Conservation (phyloP, 2,329 filamentous ascomycete species). For the Calonectria hawksworthii region DNA sequence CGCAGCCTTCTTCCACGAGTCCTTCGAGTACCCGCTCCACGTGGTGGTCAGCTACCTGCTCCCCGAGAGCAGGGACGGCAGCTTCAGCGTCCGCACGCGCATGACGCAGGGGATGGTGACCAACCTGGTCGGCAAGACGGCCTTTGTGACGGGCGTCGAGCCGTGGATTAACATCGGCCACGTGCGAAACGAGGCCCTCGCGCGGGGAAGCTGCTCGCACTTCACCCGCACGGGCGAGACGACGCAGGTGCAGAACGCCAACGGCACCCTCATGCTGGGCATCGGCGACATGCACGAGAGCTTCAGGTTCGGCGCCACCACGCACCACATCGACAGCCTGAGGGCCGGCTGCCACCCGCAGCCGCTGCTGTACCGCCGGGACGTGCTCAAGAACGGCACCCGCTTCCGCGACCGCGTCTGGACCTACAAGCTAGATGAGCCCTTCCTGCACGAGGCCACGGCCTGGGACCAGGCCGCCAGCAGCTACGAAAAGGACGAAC, state of each 20-base stretch:
- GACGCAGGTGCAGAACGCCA: neutral
- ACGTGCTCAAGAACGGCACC: neutral
- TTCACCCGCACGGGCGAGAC: neutral
- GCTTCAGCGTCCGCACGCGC: neutral
- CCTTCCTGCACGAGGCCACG: neutral
- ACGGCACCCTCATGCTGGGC: neutral
- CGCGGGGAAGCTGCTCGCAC: neutral
- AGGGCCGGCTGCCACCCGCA: neutral
- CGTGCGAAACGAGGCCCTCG: neutral
- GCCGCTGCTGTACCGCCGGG: conserved; percentile 5
- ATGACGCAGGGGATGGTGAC: neutral
- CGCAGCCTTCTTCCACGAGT: neutral
- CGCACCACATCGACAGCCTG: neutral
- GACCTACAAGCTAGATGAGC: neutral
- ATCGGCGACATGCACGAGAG: neutral
- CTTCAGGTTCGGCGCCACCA: neutral
- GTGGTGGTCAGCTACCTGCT: neutral
- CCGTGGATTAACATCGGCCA: neutral
- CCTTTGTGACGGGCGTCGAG: neutral
- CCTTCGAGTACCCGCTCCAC: conserved; percentile 7
- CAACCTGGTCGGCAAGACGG: neutral
- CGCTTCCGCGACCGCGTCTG: neutral
- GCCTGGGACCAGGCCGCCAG: neutral
- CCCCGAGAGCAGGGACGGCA: neutral
- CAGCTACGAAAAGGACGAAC: neutral